Evolutionary conservation across 2,329 filamentous ascomycete species (phyloP).

Genomic region (Hymenoscyphus fructigenus): DNA sequence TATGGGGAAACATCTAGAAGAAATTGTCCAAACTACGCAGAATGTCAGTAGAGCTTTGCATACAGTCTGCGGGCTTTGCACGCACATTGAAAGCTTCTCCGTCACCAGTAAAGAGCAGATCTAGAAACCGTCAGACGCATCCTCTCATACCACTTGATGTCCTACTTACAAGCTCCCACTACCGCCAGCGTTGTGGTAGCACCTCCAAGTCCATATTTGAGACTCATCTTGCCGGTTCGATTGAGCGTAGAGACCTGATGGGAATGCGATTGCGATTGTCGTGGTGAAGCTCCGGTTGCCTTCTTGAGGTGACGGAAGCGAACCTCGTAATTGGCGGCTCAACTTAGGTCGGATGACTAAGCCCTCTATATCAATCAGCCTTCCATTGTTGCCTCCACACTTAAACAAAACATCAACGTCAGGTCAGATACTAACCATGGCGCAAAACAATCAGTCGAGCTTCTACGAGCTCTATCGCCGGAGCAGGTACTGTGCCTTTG

Average conservation of each 20-base stretch:
- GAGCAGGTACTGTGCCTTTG: constrained; percentile 74
- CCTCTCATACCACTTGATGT: constrained; percentile 4
- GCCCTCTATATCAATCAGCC: neutral
- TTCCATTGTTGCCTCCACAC: constrained; percentile 16
- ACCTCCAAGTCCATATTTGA: constrained; percentile 68
- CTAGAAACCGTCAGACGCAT: constrained; percentile 49
- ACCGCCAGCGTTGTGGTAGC: constrained; percentile 67
- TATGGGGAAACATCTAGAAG: constrained; percentile 93
- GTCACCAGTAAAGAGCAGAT: constrained; percentile 97
- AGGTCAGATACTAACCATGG: constrained; percentile 40
- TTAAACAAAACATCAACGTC: constrained; percentile 21
- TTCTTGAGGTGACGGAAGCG: constrained; percentile 8
- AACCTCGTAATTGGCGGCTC: constrained; percentile 6
- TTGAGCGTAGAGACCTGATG: constrained; percentile 16
- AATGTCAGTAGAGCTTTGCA: constrained; percentile 30
- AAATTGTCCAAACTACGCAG: constrained; percentile 77
- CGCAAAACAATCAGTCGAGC: constrained; percentile 50
- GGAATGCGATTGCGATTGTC: constrained; percentile 10
- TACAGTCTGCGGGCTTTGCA: constrained; percentile 18
- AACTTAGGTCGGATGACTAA: neutral
- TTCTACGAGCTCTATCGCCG: constrained; percentile 97
- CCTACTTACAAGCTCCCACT: constrained; percentile 75
- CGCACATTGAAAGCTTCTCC: constrained; percentile 93
- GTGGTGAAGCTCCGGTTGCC: constrained; percentile 19
- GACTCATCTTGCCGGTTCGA: constrained; percentile 59